phyloP scores from a whole-genome alignment of 176 grass and related monocot genomes.

The Eremochloa ophiuroides region DNA sequence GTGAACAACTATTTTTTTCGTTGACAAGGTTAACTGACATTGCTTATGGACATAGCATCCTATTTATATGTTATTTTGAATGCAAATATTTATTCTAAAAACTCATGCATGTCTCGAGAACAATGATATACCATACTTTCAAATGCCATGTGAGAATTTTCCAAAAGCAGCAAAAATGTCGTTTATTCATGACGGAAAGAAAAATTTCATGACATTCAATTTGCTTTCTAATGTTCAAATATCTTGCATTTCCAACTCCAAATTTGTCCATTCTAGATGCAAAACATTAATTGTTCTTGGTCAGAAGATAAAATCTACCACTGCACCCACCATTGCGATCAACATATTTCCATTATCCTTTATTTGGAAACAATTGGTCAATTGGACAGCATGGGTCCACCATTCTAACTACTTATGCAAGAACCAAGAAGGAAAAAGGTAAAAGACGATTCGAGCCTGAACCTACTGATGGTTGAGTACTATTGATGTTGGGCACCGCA shows the following conservation, averaged over 20 bases:
- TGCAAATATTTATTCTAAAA: not conserved
- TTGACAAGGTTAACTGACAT: not conserved
- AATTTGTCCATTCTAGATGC: not conserved
- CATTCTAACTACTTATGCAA: not conserved
- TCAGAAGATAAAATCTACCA: not conserved
- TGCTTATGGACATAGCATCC: not conserved
- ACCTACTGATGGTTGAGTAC: not conserved
- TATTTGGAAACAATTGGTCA: not conserved
- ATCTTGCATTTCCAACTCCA: not conserved
- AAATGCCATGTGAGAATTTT: not conserved
- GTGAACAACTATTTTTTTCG: not conserved
- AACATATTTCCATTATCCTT: not conserved
- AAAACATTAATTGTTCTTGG: not conserved
- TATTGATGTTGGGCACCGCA: not conserved
- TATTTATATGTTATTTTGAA: not conserved
- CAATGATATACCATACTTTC: not conserved
- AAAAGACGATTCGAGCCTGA: too few species aligned
- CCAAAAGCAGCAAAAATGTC: too few species aligned
- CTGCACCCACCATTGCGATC: not conserved
- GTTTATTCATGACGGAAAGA: too few species aligned
- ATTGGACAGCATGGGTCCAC: not conserved
- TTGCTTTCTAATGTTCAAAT: not conserved
- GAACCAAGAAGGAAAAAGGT: not conserved
- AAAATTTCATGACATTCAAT: not conserved
- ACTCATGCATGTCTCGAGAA: not conserved